These are phyloP conservation scores for Fusarium denticulatum DNA, from an alignment of 2,329 filamentous ascomycete species.

Conservation along the genomic window DNA sequence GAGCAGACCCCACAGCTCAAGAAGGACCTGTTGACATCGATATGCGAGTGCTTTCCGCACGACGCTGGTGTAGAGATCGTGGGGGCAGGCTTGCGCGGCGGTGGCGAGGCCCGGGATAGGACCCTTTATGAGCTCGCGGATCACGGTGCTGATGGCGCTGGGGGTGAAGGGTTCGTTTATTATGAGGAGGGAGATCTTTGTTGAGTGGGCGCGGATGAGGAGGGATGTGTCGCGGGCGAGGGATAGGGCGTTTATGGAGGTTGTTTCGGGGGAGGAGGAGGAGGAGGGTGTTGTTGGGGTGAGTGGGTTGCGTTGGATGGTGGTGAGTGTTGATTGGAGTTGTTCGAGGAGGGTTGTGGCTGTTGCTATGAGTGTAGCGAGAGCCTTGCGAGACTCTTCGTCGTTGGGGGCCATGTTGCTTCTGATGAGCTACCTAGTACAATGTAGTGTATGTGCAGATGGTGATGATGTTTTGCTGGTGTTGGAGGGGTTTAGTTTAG, in stretches of 20 bases:
- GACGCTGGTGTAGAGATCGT: slow-evolving; percentile 68
- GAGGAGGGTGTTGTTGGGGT: slow-evolving; percentile 13
- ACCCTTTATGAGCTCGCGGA: slow-evolving; percentile 76
- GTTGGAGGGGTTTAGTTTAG: slow-evolving; percentile 39
- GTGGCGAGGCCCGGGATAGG: slow-evolving; percentile 80
- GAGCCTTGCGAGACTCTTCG: slow-evolving; percentile 47
- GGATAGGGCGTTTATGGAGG: slow-evolving; percentile 66
- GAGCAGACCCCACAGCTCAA: slow-evolving; percentile 71
- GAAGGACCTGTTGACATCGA: slow-evolving; percentile 67
- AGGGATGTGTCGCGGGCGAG: slow-evolving; percentile 77
- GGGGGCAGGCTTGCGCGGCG: slow-evolving; percentile 72
- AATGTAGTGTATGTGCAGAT: not conserved
- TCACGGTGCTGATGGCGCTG: slow-evolving; percentile 74
- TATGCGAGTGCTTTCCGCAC: slow-evolving; percentile 72
- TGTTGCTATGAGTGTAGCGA: slow-evolving; percentile 52
- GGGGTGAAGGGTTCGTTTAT: slow-evolving; percentile 89
- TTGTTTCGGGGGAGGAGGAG: slow-evolving; percentile 11
- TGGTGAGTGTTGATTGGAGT: slow-evolving; percentile 55
- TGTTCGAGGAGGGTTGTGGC: slow-evolving; percentile 53
- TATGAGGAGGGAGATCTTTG: slow-evolving; percentile 86
- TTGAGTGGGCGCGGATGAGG: slow-evolving; percentile 82
- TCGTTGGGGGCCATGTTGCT: slow-evolving; percentile 39
- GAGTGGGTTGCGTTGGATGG: slow-evolving; percentile 48
- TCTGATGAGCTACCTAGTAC: not conserved
- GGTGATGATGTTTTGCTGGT: slow-evolving; percentile 18